Conservation (phyloP, 2,329 filamentous ascomycete species). For the Neonectria faginata region DNA sequence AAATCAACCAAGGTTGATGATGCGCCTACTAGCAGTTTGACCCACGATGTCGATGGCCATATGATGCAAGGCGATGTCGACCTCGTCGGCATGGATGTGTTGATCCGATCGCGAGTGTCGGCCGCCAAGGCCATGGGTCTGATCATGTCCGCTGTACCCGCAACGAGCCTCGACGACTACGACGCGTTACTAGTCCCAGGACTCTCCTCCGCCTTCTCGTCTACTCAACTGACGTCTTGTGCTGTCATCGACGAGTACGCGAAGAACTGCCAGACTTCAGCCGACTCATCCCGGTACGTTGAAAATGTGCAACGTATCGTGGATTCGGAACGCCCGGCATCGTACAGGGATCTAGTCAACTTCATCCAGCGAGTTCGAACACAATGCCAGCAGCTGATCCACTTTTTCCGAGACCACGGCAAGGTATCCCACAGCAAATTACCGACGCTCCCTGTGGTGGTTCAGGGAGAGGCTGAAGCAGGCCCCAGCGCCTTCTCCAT, state of each 20-base stretch:
- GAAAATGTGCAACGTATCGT: conserved; percentile 78
- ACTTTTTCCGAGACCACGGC: conserved; percentile 91
- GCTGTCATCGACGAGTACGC: conserved; percentile 92
- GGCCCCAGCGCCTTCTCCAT: conserved; percentile 94
- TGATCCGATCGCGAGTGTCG: conserved; percentile 90
- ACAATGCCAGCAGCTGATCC: conserved; percentile 89
- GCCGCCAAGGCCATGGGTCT: conserved; percentile 88
- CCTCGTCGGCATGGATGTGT: conserved; percentile 86
- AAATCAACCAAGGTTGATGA: conserved; percentile 89
- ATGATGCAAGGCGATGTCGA: conserved; percentile 99
- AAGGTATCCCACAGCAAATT: conserved; percentile 81
- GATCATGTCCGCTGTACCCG: conserved; percentile 82
- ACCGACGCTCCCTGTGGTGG: conserved; percentile 86
- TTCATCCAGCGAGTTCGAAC: conserved; percentile 90
- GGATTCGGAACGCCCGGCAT: conserved; percentile 81
- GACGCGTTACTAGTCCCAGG: conserved; percentile 73
- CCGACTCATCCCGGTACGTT: conserved; percentile 64
- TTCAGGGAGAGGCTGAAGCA: conserved; percentile 92
- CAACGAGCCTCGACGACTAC: conserved; percentile 70
- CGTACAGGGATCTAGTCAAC: conserved; percentile 90
- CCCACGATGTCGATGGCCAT: conserved; percentile 96
- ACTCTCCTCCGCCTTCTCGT: conserved; percentile 80
- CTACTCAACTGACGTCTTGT: conserved; percentile 85
- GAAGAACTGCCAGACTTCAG: conserved; percentile 63
- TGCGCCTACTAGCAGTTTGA: conserved; percentile 68